Evolutionary conservation across 495 filamentous ascomycete genomes (phyloP).

Genomic region (Endocarpon pusillum): DNA sequence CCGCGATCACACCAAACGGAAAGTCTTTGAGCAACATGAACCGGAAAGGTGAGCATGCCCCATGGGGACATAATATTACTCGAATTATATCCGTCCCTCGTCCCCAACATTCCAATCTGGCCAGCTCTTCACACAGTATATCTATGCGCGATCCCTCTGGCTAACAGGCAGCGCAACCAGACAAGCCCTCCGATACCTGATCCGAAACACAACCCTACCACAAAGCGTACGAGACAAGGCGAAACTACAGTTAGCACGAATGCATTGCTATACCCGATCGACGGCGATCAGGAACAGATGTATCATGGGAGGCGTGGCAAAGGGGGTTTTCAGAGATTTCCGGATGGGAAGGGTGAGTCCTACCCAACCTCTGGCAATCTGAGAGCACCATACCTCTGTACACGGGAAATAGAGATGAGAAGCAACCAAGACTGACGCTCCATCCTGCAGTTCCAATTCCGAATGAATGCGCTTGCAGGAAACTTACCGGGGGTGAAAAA

Average conservation of each 20-base stretch:
- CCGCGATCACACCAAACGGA: slow-evolving; percentile 88
- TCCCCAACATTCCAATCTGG: background rate
- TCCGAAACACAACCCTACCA: slow-evolving; percentile 79
- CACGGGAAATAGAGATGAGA: slow-evolving; percentile 1
- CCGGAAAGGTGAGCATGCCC: slow-evolving; percentile 49
- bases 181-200: slow-evolving; percentile 89
- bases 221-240: slow-evolving; percentile 69
- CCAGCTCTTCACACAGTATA: too few species aligned
- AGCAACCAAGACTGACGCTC: slow-evolving; percentile 14
- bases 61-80: slow-evolving; percentile 2
- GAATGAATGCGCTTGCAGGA: slow-evolving; percentile 74
- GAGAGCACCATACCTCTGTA: background rate
- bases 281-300: slow-evolving; percentile 92
- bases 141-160: slow-evolving; percentile 1
- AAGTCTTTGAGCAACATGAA: slow-evolving; percentile 73
- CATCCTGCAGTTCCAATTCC: slow-evolving; percentile 62
- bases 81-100: background rate
- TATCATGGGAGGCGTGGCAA: slow-evolving; percentile 67
- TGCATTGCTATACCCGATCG: slow-evolving; percentile 83
- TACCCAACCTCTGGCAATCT: background rate
- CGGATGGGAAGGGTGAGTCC: slow-evolving; percentile 69
- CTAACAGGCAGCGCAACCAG: too few species aligned
- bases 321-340: slow-evolving; percentile 79
- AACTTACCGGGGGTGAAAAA: slow-evolving; percentile 86
- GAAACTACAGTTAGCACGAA: slow-evolving; percentile 78